These are phyloP conservation scores for Tetracladium maxilliforme DNA, from an alignment of 2,329 filamentous ascomycete genomes.

Conservation along the genomic window DNA sequence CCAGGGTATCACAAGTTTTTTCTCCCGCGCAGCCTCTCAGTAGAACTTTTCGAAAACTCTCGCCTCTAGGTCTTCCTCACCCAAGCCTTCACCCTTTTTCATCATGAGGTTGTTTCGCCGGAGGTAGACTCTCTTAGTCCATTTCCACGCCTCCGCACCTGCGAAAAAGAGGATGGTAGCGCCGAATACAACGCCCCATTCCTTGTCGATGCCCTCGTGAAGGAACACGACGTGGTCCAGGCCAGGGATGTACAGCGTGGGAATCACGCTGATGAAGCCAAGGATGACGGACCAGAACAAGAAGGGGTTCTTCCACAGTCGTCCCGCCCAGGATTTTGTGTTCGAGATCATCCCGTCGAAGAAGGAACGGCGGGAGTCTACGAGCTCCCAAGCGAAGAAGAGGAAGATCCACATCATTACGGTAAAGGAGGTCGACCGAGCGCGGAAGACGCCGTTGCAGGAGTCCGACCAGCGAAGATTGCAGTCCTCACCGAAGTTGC, in stretches of 20 bases:
- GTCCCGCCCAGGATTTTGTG: conserved; percentile 42
- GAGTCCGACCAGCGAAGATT: conserved; percentile 34
- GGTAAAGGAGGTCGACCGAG: conserved; percentile 54
- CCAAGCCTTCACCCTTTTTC: no score
- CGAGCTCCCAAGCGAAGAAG: conserved; percentile 59
- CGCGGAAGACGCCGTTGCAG: conserved; percentile 44
- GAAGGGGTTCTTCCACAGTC: conserved; percentile 54
- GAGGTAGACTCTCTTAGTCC: conserved; percentile 42
- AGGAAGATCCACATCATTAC: conserved; percentile 54
- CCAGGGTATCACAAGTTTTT: no score
- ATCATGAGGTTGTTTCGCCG: no score
- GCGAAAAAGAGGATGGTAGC: conserved; percentile 43
- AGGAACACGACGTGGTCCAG: conserved; percentile 55
- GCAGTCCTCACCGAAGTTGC: conserved; percentile 38
- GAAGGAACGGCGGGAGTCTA: conserved; percentile 54
- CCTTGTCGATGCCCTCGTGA: conserved; percentile 53
- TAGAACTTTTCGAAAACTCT: no score
- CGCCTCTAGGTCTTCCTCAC: no score
- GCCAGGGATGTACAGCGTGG: conserved; percentile 51
- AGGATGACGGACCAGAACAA: conserved; percentile 47
- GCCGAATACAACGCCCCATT: conserved; percentile 55
- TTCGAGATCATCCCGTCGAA: conserved; percentile 42
- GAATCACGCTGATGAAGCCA: conserved; percentile 44
- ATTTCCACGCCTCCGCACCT: conserved; percentile 57
- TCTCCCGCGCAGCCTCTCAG: no score